phyloP scores from a whole-genome alignment of 179 eudicot genomes.

The Camellia oleifera region DNA sequence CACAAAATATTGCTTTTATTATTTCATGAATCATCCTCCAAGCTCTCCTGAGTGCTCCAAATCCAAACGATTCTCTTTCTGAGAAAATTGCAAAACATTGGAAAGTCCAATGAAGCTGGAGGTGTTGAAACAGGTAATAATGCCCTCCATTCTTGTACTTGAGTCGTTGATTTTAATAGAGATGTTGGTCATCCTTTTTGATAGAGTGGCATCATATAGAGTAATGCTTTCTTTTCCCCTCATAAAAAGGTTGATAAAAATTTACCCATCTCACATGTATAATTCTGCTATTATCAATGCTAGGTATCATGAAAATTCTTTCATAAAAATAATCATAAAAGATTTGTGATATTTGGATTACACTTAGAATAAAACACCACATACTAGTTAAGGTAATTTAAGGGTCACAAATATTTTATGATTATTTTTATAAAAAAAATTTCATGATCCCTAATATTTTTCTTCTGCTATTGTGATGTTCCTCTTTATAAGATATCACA shows the following conservation, averaged over 20 bases:
- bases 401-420: too few relatives aligned
- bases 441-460: too few relatives aligned
- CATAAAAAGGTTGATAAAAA: not conserved
- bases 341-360: too few relatives aligned
- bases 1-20: not conserved
- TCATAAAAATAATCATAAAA: too few relatives aligned
- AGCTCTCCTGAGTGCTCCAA: conserved; percentile 95
- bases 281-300: not conserved
- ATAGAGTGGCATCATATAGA: not conserved
- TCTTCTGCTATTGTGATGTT: not conserved
- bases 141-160: not conserved
- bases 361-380: too few relatives aligned
- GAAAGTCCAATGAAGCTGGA: conserved; percentile 83
- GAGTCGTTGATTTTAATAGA: not conserved
- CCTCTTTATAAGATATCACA: not conserved
- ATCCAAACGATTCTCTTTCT: conserved; percentile 95
- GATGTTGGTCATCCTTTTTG: not conserved
- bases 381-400: too few relatives aligned
- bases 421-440: too few relatives aligned
- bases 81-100: conserved; percentile 98
- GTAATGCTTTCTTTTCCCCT: not conserved
- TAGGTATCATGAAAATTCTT: too few relatives aligned
- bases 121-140: conserved; percentile 91
- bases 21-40: conserved; percentile 56
- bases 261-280: not conserved